Conservation (phyloP, 139 green algal species). For the Coccomyxa sp. region DNA sequence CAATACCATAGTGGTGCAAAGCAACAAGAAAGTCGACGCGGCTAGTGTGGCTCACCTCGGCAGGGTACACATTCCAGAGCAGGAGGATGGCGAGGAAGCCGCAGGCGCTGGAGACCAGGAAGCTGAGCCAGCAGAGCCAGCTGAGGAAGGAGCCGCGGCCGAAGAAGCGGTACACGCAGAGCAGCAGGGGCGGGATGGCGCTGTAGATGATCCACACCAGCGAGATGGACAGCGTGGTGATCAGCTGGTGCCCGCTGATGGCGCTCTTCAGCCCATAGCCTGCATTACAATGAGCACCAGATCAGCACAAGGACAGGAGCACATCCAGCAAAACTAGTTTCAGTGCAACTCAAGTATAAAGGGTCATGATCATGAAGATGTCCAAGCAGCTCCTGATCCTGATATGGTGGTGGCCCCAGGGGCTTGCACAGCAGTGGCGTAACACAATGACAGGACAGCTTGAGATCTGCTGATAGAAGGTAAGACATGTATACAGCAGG, state of each 20-base stretch:
- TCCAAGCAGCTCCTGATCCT: background rate
- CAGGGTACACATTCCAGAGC: slow-evolving; percentile 51
- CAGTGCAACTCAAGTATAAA: background rate
- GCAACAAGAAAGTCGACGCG: no score
- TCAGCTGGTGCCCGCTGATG: background rate
- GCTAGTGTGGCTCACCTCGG: no score
- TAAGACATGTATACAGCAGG: no score
- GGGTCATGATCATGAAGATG: background rate
- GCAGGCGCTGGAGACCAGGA: slow-evolving; percentile 18
- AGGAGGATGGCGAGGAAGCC: slow-evolving; percentile 35
- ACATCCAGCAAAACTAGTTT: no score
- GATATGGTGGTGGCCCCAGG: no score
- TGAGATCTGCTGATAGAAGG: no score
- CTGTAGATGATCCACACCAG: slow-evolving; percentile 42
- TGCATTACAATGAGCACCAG: background rate
- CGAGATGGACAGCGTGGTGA: slow-evolving; percentile 26
- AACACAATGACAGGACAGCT: no score
- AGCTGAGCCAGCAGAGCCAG: slow-evolving; percentile 13
- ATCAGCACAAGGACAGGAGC: no score
- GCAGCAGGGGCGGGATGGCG: slow-evolving; percentile 23
- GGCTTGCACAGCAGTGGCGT: no score
- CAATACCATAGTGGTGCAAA: no score
- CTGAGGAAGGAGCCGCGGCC: slow-evolving; percentile 20
- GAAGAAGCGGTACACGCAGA: slow-evolving; percentile 24
- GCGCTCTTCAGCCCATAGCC: slow-evolving; percentile 23